phyloP scores from a whole-genome alignment of 371 early-diverging fungal species.

The Rhizopus arrhizus region DNA sequence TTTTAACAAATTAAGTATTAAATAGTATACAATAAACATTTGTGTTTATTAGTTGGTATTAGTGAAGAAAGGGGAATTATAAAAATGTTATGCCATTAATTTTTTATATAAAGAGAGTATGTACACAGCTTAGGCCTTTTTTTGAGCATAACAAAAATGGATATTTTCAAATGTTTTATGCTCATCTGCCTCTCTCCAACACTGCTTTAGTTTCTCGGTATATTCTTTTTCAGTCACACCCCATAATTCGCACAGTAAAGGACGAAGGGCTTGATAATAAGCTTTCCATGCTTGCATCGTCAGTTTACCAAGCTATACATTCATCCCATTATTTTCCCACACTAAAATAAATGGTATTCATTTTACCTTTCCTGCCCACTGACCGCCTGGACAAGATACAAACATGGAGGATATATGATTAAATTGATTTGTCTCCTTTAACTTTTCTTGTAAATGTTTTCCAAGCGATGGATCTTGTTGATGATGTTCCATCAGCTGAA shows the following conservation, averaged over 20 bases:
- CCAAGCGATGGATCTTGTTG: conserved; percentile 42
- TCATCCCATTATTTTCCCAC: neutral
- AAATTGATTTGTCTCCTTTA: conserved; percentile 25
- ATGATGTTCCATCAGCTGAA: conserved; percentile 28
- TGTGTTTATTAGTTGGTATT: no score
- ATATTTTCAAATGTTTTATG: conserved; percentile 57
- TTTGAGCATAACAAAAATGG: conserved; percentile 55
- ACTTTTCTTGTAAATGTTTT: conserved; percentile 28
- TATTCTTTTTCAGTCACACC: conserved; percentile 34
- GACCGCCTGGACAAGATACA: conserved; percentile 56
- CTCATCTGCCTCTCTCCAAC: conserved; percentile 50
- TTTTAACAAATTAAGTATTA: no score
- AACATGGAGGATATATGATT: conserved; percentile 31
- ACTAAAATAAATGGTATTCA: neutral
- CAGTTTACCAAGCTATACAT: conserved; percentile 43
- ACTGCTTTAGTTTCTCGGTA: conserved; percentile 29
- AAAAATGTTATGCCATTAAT: no score
- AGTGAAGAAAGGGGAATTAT: no score
- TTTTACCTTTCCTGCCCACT: conserved; percentile 56
- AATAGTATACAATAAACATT: no score
- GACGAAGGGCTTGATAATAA: conserved; percentile 41
- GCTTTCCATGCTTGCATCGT: conserved; percentile 55
- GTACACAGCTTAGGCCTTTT: conserved; percentile 4
- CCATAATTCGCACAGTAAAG: conserved; percentile 35
- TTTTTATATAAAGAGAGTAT: no score